A percentile compares a stretch with the other conserved stretches of the same genome.
These are phyloP conservation scores for Ambrosia trifida DNA, from an alignment of 129 eudicot species.

Conservation along the genomic window DNA sequence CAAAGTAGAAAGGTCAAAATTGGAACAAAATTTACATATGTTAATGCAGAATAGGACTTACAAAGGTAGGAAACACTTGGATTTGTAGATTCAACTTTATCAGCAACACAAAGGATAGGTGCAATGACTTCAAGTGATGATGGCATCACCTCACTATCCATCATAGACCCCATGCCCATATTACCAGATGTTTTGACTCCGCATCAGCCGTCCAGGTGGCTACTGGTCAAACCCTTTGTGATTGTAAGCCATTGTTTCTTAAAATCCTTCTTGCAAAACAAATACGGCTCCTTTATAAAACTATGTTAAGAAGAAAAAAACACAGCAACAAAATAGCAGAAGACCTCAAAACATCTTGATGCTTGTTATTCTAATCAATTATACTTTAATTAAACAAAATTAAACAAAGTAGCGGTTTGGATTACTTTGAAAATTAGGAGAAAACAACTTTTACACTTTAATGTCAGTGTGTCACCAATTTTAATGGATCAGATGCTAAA, in stretches of 20 bases:
- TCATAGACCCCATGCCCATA: slow-evolving; percentile 70
- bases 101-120: slow-evolving; percentile 90
- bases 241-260: slow-evolving; percentile 62
- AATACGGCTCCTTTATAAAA: background rate
- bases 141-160: slow-evolving; percentile 95
- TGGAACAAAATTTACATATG: background rate
- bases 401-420: background rate
- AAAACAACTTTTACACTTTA: slow-evolving; percentile 21
- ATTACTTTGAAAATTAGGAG: background rate
- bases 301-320: background rate
- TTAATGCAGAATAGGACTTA: slow-evolving; percentile 34
- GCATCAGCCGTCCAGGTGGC: slow-evolving; percentile 53
- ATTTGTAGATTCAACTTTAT: slow-evolving; percentile 73
- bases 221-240: slow-evolving; percentile 56
- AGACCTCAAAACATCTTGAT: background rate
- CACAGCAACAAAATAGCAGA: background rate
- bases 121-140: slow-evolving; percentile 82
- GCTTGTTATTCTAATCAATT: background rate
- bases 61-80: slow-evolving; percentile 90
- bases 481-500: slow-evolving; percentile 4
- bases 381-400: background rate
- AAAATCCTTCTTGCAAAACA: slow-evolving; percentile 11
- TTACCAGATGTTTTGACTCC: slow-evolving; percentile 73
- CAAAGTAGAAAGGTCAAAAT: background rate
- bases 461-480: slow-evolving; percentile 5